Base-by-base conservation (phyloP, 306 rosid species). In the Macrotyloma uniflorum region DNA sequence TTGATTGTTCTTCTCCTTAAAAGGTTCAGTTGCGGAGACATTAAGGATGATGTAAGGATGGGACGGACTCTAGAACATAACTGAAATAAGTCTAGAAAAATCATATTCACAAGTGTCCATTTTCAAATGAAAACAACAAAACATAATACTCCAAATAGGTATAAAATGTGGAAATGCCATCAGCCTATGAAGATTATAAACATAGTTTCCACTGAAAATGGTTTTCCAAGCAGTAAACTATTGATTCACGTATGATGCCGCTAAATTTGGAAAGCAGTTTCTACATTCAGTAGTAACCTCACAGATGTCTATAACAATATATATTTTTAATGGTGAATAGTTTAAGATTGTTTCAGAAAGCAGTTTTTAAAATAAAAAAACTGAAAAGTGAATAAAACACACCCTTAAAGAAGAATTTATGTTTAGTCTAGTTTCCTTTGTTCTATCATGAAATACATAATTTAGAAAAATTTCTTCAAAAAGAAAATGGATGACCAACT, bases 391-490 rank as follows among this genome's bases (percentile, higher is more conserved):
- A 32, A 32, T 32, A 32, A 32, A 32, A n/a, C n/a, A 32, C 35
- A 32, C 35, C 35, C 35, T 32, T 35, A 35, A 22, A 63, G 47
- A 40, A 66, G 8, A 36, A 2, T 8, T 46, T 68, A 45, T 68
- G 16, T n/a, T 24, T 46, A 68, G 28, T 69, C 9, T 24, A 46
- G 28, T 47, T 70, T 70, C 61, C 11, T 28, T 24, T 24, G 43
- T 38, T 24, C 57, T 77, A 77, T 40, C 46, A 53, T 18, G 23
- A 66, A 53, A 67, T 28, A 77, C 75, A 53, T 67, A 53, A 24
- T 40, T 54, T 71, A 79, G 32, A 12, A 7, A 61, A 33, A 3
- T 46, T 26, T 28, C 35, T 6, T 61, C 11, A 36, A 18, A 70
- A 65, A 24, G 7, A 46, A 76, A 35, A 50, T 49, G 53, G 55